phyloP scores from a whole-genome alignment of 2,329 filamentous ascomycete genomes.

The Neurospora crassa region DNA sequence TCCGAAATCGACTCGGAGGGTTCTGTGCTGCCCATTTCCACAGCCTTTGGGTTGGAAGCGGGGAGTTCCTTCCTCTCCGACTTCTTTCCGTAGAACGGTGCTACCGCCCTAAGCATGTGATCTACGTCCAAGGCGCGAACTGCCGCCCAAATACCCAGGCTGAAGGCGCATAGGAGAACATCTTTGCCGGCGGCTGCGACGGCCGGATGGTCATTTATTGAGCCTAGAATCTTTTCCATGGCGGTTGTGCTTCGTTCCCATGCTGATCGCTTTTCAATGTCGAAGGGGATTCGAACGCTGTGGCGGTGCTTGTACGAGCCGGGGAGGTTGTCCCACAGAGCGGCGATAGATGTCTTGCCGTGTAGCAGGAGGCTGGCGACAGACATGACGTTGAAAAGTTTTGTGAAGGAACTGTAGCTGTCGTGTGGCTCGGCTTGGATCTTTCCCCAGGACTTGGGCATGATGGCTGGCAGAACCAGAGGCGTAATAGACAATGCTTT shows the following conservation, averaged over 20 bases:
- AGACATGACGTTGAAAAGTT: slow-evolving; percentile 38
- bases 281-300: slow-evolving; percentile 35
- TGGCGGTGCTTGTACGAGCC: slow-evolving; percentile 38
- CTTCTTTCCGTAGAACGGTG: slow-evolving; percentile 21
- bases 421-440: slow-evolving; percentile 30
- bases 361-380: slow-evolving; percentile 34
- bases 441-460: slow-evolving; percentile 39
- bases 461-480: slow-evolving; percentile 34
- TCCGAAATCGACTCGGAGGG: slow-evolving; percentile 1
- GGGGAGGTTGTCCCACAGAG: slow-evolving; percentile 37
- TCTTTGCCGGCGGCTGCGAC: slow-evolving; percentile 49
- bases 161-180: slow-evolving; percentile 44
- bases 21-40: neutral
- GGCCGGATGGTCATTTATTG: slow-evolving; percentile 46
- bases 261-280: slow-evolving; percentile 32
- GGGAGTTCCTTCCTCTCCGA: neutral
- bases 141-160: slow-evolving; percentile 49
- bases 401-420: slow-evolving; percentile 31
- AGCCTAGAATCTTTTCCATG: slow-evolving; percentile 35
- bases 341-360: slow-evolving; percentile 31
- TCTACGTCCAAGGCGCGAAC: slow-evolving; percentile 39
- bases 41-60: neutral
- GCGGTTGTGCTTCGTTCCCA: slow-evolving; percentile 37
- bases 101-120: slow-evolving; percentile 34
- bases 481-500: slow-evolving; percentile 33